Conservation (phyloP, 805 yeast genomes). For the Clavispora fructus region DNA sequence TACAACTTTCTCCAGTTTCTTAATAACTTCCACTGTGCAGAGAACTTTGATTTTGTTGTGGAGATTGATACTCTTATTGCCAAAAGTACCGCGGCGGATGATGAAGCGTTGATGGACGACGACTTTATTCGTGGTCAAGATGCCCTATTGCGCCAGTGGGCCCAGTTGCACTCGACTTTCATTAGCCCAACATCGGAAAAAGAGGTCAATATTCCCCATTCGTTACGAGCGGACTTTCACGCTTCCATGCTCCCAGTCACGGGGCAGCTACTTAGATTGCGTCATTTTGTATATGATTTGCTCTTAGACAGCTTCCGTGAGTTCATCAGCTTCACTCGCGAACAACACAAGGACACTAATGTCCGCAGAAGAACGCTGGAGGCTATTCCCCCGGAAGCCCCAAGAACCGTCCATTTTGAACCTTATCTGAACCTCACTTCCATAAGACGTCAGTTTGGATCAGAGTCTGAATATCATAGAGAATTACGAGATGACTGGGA, state of each 20-base stretch:
- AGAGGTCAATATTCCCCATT: conserved; percentile 31
- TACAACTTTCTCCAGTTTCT: conserved; percentile 23
- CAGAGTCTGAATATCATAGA: conserved; percentile 1
- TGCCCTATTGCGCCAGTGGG: conserved; percentile 19
- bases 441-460: not conserved
- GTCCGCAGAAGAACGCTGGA: conserved; percentile 17
- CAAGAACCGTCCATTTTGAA: not conserved
- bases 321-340: conserved; percentile 20
- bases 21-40: conserved; percentile 28
- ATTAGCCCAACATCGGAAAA: conserved; percentile 23
- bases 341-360: conserved; percentile 2
- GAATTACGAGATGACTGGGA: conserved; percentile 14
- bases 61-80: conserved; percentile 17
- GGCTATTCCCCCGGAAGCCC: conserved; percentile 16
- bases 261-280: conserved; percentile 11
- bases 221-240: conserved; percentile 16
- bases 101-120: conserved; percentile 8
- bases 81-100: conserved; percentile 2
- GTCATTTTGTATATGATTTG: conserved; percentile 24
- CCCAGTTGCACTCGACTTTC: conserved; percentile 20
- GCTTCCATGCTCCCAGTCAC: conserved; percentile 17
- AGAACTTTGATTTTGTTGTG: conserved; percentile 30
- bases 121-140: conserved; percentile 4
- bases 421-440: not conserved
- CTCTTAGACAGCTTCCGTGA: conserved; percentile 29